Conservation (phyloP, 805 yeast species). For the Ogataea populi-albae region DNA sequence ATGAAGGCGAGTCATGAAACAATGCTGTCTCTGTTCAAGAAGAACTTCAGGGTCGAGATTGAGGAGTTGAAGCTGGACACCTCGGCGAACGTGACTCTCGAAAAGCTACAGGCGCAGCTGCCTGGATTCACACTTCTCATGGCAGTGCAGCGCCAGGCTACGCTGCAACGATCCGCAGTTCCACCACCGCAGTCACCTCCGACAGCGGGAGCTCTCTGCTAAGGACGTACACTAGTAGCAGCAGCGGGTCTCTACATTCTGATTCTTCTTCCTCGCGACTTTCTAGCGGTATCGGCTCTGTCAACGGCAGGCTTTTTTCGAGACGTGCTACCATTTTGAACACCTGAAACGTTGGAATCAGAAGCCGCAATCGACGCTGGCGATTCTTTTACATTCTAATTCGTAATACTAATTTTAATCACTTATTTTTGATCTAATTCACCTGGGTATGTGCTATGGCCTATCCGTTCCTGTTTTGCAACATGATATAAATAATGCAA, state of each 20-base stretch:
- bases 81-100: constrained; percentile 19
- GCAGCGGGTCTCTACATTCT: constrained; percentile 18
- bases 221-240: constrained; percentile 11
- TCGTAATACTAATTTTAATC: no score
- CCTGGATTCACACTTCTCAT: neutral
- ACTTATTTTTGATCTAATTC: no score
- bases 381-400: no score
- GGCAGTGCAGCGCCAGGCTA: constrained; percentile 1
- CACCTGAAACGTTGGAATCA: neutral
- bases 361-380: no score
- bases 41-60: constrained; percentile 70
- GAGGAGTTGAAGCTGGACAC: constrained; percentile 35
- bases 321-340: constrained; percentile 14
- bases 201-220: constrained; percentile 5
- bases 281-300: constrained; percentile 12
- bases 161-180: constrained; percentile 8
- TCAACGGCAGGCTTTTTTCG: constrained; percentile 6
- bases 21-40: constrained; percentile 57
- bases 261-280: constrained; percentile 17
- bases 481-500: no score
- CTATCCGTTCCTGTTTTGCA: no score
- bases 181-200: constrained; percentile 3
- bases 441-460: no score
- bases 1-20: constrained; percentile 66
- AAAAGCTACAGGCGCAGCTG: constrained; percentile 8